Evolutionary conservation across 306 rosid species (phyloP).

Genomic region (Castanospermum australe): DNA sequence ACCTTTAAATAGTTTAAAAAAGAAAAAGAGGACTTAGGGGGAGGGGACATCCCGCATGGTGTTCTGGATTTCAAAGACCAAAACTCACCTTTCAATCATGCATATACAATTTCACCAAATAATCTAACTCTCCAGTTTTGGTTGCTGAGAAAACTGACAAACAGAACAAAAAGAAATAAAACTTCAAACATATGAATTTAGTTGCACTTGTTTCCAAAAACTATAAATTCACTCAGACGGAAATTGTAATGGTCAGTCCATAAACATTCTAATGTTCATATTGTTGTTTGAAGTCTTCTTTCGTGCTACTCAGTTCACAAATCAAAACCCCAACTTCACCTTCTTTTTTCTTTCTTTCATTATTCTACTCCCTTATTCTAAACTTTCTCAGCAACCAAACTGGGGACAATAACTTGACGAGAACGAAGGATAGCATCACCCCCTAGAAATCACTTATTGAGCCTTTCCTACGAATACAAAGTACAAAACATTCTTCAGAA

Average conservation of each 20-base stretch:
- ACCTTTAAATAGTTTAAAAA: not conserved
- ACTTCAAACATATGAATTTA: slow-evolving; percentile 15
- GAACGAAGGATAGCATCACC: not conserved
- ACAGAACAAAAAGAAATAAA: slow-evolving; percentile 6
- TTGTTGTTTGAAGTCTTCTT: not conserved
- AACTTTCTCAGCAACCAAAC: slow-evolving; percentile 34
- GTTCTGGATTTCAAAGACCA: slow-evolving; percentile 20
- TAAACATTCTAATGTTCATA: not conserved
- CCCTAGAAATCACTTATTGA: not conserved
- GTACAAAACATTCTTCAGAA: not conserved
- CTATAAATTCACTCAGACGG: slow-evolving; percentile 14
- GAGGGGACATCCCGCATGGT: not conserved
- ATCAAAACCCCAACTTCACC: not conserved
- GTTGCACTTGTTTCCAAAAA: slow-evolving; percentile 15
- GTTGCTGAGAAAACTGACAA: slow-evolving; percentile 56
- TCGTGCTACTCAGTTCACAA: slow-evolving; percentile 16
- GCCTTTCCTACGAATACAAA: not conserved
- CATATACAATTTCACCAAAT: slow-evolving; percentile 42
- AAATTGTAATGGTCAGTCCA: slow-evolving; percentile 1
- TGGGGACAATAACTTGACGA: not conserved
- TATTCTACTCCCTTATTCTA: not conserved
- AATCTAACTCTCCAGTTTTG: slow-evolving; percentile 46
- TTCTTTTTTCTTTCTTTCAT: not conserved
- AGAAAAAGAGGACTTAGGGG: not conserved
- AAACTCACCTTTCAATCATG: slow-evolving; percentile 46